Evolutionary conservation across 257 asterid species (phyloP), one percentile per base, ranked within the genome.

Genomic region (Solanum bulbocastanum): DNA sequence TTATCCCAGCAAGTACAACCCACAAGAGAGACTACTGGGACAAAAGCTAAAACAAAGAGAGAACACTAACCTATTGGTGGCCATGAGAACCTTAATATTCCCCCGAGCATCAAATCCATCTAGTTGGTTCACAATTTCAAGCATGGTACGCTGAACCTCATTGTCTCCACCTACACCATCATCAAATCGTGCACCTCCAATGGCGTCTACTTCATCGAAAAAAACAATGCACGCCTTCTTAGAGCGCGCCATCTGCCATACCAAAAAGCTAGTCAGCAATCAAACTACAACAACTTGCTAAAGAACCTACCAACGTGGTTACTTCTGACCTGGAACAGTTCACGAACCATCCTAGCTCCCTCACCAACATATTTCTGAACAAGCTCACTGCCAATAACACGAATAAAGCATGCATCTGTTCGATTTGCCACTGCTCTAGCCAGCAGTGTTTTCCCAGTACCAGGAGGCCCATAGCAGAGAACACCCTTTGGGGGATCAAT

Each of bases 81-180:
- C 99, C 99, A 97, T 97, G 8, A 97, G 95, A 87, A 97, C 99
- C 91, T 97, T 97, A 62, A 97, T 97, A 86, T 97, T 97, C 44
- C 99, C 99, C 85, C 99, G 99, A 30, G 99, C 99, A 91, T 97
- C 99, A 89, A 97, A 97, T 44, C 99, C 99, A 90, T 97, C 99
- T 35, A 97, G 98, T 92, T 97, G 99, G 89, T 97, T 97, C 87
- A 97, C 99, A 87, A 97, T 96, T 90, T 97, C 99, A 90, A 97
- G 98, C 99, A 97, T 97, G 69, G 99, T 97, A 18, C 99, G 96
- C 89, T 97, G 99, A 84, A 97, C 99, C 92, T 97, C 99, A 85
- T 97, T 97, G 89, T 97, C 99, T 74, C 99, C 99, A 83, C 99
- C 99, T 11, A 92, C 98, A 16, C 99, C 99, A 91, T 96, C 99